A percentile compares a stretch with the other conserved stretches of the same genome.
phyloP scores from a whole-genome alignment of 768 basidiomycete genomes.

The Podaxis sp. region DNA sequence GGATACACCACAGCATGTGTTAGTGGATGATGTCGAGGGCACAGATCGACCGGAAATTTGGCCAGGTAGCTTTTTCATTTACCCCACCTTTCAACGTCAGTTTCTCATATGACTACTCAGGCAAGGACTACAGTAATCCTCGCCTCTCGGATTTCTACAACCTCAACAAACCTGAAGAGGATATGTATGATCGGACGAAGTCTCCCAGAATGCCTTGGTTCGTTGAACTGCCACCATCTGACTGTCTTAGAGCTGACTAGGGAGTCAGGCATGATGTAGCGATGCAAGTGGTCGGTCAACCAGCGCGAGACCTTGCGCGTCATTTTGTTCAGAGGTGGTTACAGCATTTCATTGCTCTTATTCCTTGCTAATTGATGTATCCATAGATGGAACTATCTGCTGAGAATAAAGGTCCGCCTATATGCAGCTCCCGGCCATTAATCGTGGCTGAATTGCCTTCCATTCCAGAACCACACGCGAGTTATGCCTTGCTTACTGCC shows the following conservation, averaged over 20 bases:
- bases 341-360: constrained; percentile 9
- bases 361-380: constrained; percentile 18
- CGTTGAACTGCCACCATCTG: constrained; percentile 19
- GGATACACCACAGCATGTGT: constrained; percentile 94
- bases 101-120: constrained; percentile 34
- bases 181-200: constrained; percentile 91
- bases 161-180: constrained; percentile 87
- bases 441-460: constrained; percentile 1
- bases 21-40: constrained; percentile 80
- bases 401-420: constrained; percentile 80
- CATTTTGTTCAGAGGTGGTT: constrained; percentile 89
- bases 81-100: not conserved
- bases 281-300: constrained; percentile 94
- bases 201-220: constrained; percentile 97
- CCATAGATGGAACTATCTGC: constrained; percentile 87
- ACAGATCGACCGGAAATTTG: constrained; percentile 72
- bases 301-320: constrained; percentile 89
- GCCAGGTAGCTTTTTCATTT: constrained; percentile 59
- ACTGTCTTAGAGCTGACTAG: not conserved
- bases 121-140: constrained; percentile 95
- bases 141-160: constrained; percentile 83
- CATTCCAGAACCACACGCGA: constrained; percentile 79
- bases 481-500: constrained; percentile 93
- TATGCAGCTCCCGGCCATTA: constrained; percentile 2
- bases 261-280: constrained; percentile 88